Evolutionary conservation across 2,329 filamentous ascomycete species (phyloP), one percentile per base, ranked within the genome.

Genomic region (Aspergillus flavus): DNA sequence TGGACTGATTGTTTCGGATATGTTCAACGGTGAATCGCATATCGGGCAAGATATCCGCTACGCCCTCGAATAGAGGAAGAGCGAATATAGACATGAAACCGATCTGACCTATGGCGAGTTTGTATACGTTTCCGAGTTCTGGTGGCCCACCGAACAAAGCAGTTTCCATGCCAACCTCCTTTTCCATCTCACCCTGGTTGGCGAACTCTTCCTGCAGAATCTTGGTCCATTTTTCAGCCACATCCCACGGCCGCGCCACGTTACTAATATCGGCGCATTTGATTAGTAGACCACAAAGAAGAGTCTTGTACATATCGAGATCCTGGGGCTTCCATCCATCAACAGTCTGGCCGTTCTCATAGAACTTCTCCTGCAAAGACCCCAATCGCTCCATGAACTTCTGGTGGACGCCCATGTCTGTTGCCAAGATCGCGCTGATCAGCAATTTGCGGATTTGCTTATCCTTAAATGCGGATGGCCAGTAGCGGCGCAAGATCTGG

Each of bases 201-300:
- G 94, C 90, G 72, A 98, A 98, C 75, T 99, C 95, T 66, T 97
- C 92, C 19, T 95, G 94, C n/a, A 99, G 83, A 54, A 97, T 94
- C 71, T 91, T 86, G 72, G 95, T 97, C 95, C 95, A 99, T 75
- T 90, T 86, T 50, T 92, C 84, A 26, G 95, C 95, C 30, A 93
- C 88, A 61, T 90, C 85, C 75, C 95, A 94, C 61, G 89, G 90
- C 61, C 95, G 89, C 60, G 94, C 93, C 76, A 98, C 95, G 76
- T 99, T 99, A 81, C 94, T 97, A 74, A 99, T 98, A 77, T 99
- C 95, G 45, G 95, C 95, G 75, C 95, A 98, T 78, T 99, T 99
- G 80, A 99, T 97, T 63, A 99, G 82, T 61, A 99, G 81, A 16
- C 93, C 93, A 78, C 95, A 98, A n/a, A 91, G 83, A 54, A 98